Conservation (phyloP, 169 alveolate species). For the Plasmodium inui region DNA sequence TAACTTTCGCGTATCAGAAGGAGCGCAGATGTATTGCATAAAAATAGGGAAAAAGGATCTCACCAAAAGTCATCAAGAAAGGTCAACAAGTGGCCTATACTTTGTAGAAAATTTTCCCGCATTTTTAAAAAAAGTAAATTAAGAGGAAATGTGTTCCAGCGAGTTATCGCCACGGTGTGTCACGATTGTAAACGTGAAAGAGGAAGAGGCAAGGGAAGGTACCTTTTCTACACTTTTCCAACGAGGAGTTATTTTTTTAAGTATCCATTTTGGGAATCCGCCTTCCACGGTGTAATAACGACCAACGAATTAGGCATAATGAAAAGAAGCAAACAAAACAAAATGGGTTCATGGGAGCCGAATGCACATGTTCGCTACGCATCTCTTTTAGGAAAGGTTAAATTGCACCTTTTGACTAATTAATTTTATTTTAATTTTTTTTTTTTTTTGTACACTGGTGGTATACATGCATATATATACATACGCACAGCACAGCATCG, state of each 20-base stretch:
- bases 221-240: not conserved
- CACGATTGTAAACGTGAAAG: not conserved
- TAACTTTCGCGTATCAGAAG: constrained; percentile 41
- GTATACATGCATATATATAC: too few species aligned
- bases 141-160: not conserved
- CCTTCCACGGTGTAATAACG: not conserved
- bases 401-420: not conserved
- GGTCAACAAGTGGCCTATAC: not conserved
- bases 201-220: not conserved
- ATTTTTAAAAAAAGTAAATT: constrained; percentile 47
- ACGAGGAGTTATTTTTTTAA: not conserved
- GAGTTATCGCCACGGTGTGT: not conserved
- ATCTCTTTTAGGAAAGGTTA: not conserved
- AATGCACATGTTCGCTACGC: not conserved
- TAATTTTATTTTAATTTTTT: not conserved
- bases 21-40: constrained; percentile 12
- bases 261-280: not conserved
- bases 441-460: not conserved
- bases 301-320: not conserved
- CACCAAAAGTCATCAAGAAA: not conserved
- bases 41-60: not conserved
- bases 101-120: constrained; percentile 65
- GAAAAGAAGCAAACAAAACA: not conserved
- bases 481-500: not conserved
- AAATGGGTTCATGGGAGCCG: not conserved